phyloP scores from a whole-genome alignment of 1,284 basidiomycete species.

The Cryptococcus deneoformans region DNA sequence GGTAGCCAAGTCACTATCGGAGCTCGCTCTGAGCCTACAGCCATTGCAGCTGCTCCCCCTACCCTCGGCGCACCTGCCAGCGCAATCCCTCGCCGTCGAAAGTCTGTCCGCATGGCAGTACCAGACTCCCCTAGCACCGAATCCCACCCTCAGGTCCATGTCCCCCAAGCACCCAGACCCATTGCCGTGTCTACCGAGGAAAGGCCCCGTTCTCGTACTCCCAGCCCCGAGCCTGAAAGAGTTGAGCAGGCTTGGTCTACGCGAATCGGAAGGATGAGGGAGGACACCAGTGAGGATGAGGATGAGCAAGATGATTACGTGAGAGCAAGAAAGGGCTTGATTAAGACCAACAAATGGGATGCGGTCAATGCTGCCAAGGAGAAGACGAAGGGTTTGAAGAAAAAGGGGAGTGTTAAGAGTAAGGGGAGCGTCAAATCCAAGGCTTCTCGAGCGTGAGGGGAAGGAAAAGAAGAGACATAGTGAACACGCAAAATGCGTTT shows the following conservation, averaged over 20 bases:
- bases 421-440: conserved; percentile 1
- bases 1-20: conserved; percentile 21
- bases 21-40: conserved; percentile 1
- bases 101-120: conserved; percentile 44
- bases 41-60: neutral
- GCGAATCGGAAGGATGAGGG: conserved; percentile 41
- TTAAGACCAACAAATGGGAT: conserved; percentile 33
- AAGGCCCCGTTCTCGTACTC: conserved; percentile 3
- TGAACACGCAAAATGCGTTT: too few relatives aligned
- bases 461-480: too few relatives aligned
- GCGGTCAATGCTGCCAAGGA: conserved; percentile 6
- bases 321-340: conserved; percentile 33
- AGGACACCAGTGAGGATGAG: conserved; percentile 44
- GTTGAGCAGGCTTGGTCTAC: conserved; percentile 32
- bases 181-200: neutral
- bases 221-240: conserved; percentile 13
- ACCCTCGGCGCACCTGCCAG: neutral
- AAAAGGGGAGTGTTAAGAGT: conserved; percentile 14
- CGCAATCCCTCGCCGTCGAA: conserved; percentile 26
- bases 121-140: conserved; percentile 33
- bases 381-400: conserved; percentile 13
- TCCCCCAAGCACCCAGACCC: conserved; percentile 1
- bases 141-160: conserved; percentile 7
- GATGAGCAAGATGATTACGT: conserved; percentile 34
- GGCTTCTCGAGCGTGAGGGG: neutral